Evolutionary conservation across 2,329 filamentous ascomycete species (phyloP).

Genomic region (Westerdykella aurantiaca): DNA sequence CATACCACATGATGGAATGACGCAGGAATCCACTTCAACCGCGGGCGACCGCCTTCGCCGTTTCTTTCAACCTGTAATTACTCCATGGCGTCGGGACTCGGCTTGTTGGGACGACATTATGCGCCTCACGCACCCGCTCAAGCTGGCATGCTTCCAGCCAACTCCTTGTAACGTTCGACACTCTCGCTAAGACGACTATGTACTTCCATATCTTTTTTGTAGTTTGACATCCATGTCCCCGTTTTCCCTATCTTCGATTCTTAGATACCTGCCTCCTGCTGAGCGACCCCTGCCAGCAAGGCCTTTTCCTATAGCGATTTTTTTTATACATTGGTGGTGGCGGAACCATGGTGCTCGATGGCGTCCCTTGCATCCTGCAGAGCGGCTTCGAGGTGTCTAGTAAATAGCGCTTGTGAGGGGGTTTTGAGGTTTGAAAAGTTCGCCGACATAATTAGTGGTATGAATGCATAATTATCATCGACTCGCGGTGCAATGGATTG

Average conservation of each 20-base stretch:
- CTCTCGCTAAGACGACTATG: constrained; percentile 26
- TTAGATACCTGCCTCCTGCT: constrained; percentile 39
- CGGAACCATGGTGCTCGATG: neutral
- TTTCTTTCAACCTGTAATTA: constrained; percentile 18
- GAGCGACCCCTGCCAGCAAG: constrained; percentile 16
- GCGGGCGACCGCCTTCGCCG: constrained; percentile 2
- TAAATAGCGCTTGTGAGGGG: neutral
- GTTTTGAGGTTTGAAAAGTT: neutral
- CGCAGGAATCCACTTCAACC: constrained; percentile 4
- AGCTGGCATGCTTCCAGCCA: constrained; percentile 8
- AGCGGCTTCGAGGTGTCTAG: constrained; percentile 7
- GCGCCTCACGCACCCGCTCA: constrained; percentile 7
- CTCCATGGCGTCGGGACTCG: constrained; percentile 6
- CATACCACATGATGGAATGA: constrained; percentile 17
- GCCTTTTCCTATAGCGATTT: constrained; percentile 23
- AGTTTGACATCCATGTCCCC: constrained; percentile 24
- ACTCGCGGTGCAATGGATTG: no score
- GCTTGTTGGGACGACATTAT: constrained; percentile 2
- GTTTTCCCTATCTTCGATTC: constrained; percentile 27
- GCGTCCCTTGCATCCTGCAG: constrained; percentile 16
- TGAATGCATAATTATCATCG: neutral
- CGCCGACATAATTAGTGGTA: constrained; percentile 1
- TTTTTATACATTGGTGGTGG: neutral
- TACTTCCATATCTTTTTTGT: constrained; percentile 22
- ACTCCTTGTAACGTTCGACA: constrained; percentile 26